Percentiles rank a stretch among this genome's conserved stretches.
Evolutionary conservation across 176 grass and related monocot species (phyloP).

Genomic region (Oryza officinalis): DNA sequence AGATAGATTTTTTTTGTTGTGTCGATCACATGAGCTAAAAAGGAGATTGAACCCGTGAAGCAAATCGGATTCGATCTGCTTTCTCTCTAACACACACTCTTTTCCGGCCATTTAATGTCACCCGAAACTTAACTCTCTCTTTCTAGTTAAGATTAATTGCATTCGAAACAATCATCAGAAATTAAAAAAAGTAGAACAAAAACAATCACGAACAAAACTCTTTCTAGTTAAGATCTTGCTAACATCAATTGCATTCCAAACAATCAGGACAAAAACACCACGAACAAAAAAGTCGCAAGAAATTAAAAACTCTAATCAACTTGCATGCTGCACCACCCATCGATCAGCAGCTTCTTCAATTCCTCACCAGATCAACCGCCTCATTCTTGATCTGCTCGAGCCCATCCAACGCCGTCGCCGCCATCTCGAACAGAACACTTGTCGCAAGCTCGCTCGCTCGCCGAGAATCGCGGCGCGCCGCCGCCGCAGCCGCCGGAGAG

Average conservation of each 20-base stretch:
- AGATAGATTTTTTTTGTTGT: background rate
- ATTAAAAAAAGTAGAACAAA: background rate
- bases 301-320: background rate
- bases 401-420: constrained; percentile 5
- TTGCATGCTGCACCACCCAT: background rate
- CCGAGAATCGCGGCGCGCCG: background rate
- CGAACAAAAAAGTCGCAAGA: background rate
- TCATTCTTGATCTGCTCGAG: constrained; percentile 88
- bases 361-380: constrained; percentile 78
- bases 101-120: background rate
- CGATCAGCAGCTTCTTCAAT: background rate
- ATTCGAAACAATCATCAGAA: background rate
- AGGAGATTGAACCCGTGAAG: background rate
- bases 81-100: background rate
- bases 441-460: no score
- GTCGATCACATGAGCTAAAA: background rate
- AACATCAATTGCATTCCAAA: no score
- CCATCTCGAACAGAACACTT: background rate
- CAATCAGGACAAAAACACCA: no score
- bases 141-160: no score
- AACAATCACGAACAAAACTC: background rate
- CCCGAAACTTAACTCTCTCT: background rate
- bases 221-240: no score
- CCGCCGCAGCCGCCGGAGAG: no score
- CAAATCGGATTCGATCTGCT: background rate